Evolutionary conservation across 202 grass and related monocot species (phyloP).

Genomic region (Thinopyrum obtusiflorum): DNA sequence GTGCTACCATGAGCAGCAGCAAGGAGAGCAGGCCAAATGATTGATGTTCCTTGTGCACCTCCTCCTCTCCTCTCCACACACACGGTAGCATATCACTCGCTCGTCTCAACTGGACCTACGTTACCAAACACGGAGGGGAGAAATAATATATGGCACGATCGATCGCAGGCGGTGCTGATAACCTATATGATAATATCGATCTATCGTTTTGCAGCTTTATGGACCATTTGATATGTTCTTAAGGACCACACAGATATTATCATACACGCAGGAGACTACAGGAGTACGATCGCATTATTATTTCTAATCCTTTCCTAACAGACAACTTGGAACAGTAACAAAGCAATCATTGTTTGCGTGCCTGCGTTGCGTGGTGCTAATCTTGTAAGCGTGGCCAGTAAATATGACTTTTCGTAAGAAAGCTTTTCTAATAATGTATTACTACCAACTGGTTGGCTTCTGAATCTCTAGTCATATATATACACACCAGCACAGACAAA

Average conservation of each 20-base stretch:
- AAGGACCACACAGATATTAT: constrained; percentile 11
- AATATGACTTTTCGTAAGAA: not conserved
- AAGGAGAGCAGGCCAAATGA: constrained; percentile 18
- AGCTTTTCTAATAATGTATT: not conserved
- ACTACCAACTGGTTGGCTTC: not conserved
- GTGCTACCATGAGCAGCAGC: not conserved
- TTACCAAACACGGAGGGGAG: not conserved
- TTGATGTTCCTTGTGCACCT: constrained; percentile 25
- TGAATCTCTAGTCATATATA: not conserved
- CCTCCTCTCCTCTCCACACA: not conserved
- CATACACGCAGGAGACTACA: not conserved
- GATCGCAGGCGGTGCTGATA: not conserved
- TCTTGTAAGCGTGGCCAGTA: not conserved
- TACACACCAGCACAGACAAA: not conserved
- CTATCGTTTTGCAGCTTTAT: constrained; percentile 26
- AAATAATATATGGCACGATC: not conserved
- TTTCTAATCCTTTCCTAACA: not conserved
- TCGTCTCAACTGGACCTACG: not conserved
- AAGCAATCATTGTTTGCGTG: constrained; percentile 1
- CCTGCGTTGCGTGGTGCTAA: not conserved
- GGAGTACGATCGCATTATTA: not conserved
- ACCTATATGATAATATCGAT: constrained; percentile 16
- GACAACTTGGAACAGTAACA: not conserved
- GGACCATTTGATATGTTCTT: constrained; percentile 16
- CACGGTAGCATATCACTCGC: not conserved